Percentiles rank a stretch among this genome's conserved stretches.
phyloP scores from a whole-genome alignment of 306 rosid genomes.

The Vigna hirtella region DNA sequence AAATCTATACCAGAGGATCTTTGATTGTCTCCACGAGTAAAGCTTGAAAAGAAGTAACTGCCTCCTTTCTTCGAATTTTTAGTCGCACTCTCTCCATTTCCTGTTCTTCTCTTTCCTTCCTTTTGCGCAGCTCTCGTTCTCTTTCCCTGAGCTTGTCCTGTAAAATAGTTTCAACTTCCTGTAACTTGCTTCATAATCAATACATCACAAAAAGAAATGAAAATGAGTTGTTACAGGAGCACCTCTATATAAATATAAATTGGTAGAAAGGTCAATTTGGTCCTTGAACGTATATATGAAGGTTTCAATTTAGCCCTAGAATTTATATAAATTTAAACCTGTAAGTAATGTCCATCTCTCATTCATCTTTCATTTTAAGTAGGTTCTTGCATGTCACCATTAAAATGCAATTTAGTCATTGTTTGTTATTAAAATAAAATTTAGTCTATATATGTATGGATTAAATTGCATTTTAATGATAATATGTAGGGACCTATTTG shows the following conservation, averaged over 20 bases:
- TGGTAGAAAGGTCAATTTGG: too few species aligned
- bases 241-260: conserved; percentile 8
- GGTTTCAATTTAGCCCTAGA: too few species aligned
- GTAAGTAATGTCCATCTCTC: too few species aligned
- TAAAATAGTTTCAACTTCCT: conserved; percentile 38
- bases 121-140: conserved; percentile 86
- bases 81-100: conserved; percentile 90
- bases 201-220: not conserved
- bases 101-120: conserved; percentile 99
- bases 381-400: too few species aligned
- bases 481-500: too few species aligned
- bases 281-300: too few species aligned
- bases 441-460: too few species aligned
- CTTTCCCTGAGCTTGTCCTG: conserved; percentile 96
- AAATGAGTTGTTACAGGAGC: not conserved
- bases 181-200: conserved; percentile 20
- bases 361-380: too few species aligned
- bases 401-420: too few species aligned
- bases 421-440: too few species aligned
- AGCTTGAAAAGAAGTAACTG: conserved; percentile 88
- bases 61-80: conserved; percentile 92
- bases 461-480: too few species aligned
- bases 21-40: conserved; percentile 92
- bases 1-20: conserved; percentile 80
- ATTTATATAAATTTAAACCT: too few species aligned